A percentile compares a stretch with the other conserved stretches of the same genome.
Conservation (phyloP, 1,284 basidiomycete species). For the Apiotrichum veenhuisii region DNA sequence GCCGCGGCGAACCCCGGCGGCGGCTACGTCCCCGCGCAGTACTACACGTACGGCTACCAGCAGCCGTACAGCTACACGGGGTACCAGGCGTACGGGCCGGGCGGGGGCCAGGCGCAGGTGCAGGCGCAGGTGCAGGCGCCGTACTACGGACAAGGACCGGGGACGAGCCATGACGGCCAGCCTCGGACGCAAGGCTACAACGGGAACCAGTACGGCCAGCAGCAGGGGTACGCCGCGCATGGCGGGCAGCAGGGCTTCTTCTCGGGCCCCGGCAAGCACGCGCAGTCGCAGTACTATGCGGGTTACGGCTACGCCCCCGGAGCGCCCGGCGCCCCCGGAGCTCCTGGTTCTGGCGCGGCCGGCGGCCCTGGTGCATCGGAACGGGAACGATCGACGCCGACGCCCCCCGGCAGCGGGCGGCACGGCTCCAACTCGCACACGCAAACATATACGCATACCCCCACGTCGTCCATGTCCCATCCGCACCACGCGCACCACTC, state of each 20-base stretch:
- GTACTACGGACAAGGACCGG: not conserved
- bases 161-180: not conserved
- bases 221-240: not conserved
- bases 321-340: not conserved
- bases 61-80: not conserved
- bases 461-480: not conserved
- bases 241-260: not conserved
- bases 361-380: no score
- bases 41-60: not conserved
- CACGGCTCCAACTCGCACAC: not conserved
- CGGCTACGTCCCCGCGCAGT: not conserved
- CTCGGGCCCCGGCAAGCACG: not conserved
- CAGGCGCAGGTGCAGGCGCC: not conserved
- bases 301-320: constrained; percentile 2
- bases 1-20: not conserved
- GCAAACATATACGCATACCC: no score
- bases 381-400: not conserved
- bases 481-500: not conserved
- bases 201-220: not conserved
- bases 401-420: not conserved
- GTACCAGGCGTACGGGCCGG: not conserved
- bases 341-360: no score
- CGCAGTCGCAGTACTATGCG: not conserved
- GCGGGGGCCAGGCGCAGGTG: not conserved
- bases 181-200: not conserved